Evolutionary conservation across 441 rosid genomes (phyloP), one percentile per base, ranked within the genome.

Genomic region (Breynia disticha): DNA sequence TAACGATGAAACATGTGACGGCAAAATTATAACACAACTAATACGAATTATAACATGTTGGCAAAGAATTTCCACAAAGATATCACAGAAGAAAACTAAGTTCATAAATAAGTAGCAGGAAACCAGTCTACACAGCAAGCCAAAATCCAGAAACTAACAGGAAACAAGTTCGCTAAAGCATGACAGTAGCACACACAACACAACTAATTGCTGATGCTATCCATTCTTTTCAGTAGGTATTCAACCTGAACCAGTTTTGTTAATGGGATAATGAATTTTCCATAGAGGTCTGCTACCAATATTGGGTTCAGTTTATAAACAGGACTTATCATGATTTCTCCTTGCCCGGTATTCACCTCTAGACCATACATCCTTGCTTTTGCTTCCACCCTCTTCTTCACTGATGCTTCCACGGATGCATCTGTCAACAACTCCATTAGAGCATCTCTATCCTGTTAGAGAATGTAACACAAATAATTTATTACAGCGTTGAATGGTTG

Each of bases 211-310:
- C 3, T 15, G n/a, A 11, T 41, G n/a, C n/a, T 41, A 81, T 89
- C 95, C 56, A 89, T 61, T 72, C 98, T 82, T 73, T 95, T 81
- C 59, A 88, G 69, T 21, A 91, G 63, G 63, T 91, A 91, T 50
- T 68, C 78, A 3, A 91, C 88, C 56, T 91, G 97, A 60, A 93
- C 97, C 59, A 82, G 91, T 64, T 93, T 93, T 12, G 98, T 93
- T 66, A 88, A 63, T 0, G 97, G 98, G 97, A 93, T 88, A 76
- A 93, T 89, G 96, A 95, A 83, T 45, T 78, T 76, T 7, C 84
- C 86, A 52, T 86, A 86, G 44, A 93, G 74, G 18, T 77, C 63
- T 0, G 91, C 93, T 7, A 86, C 82, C 73, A 93, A 58, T 72
- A 77, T 67, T 5, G 98, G 93, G 18, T 65, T 67, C 60, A 93